Percentiles rank a stretch among this genome's conserved stretches.
Conservation (phyloP, 2,329 filamentous ascomycete genomes). For the Xylariaceae sp. region DNA sequence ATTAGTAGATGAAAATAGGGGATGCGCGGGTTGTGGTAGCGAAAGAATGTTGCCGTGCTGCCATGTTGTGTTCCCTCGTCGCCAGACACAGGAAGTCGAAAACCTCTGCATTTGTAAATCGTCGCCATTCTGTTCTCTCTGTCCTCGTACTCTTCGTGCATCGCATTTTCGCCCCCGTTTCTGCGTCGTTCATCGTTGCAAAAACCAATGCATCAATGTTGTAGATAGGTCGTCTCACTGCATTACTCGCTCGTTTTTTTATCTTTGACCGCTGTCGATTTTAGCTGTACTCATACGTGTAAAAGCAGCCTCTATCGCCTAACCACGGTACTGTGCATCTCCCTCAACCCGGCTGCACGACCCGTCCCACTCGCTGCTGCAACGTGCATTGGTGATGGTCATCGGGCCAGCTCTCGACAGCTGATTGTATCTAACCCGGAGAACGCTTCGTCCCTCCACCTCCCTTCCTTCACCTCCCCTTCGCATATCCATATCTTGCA, state of each 20-base stretch:
- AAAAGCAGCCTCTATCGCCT: background rate
- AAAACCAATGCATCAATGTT: background rate
- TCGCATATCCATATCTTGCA: constrained; percentile 37
- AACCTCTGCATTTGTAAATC: background rate
- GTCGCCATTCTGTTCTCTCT: background rate
- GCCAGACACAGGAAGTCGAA: background rate
- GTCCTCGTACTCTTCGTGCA: background rate
- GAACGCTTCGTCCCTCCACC: constrained; percentile 30
- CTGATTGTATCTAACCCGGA: constrained; percentile 18
- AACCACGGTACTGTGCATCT: constrained; percentile 1
- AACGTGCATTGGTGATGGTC: constrained; percentile 12
- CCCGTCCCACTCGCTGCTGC: constrained; percentile 18
- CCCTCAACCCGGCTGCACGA: background rate
- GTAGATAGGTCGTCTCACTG: background rate
- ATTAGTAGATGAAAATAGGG: too few relatives aligned
- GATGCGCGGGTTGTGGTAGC: too few relatives aligned
- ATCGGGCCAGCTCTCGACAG: constrained; percentile 18
- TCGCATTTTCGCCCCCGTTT: background rate
- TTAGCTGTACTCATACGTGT: background rate
- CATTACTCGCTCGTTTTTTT: background rate
- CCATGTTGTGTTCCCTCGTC: too few relatives aligned
- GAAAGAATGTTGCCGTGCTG: too few relatives aligned
- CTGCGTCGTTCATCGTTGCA: background rate
- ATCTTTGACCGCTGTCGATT: background rate
- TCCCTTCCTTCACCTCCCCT: constrained; percentile 24